Evolutionary conservation across 2,329 filamentous ascomycete species (phyloP).

Genomic region (Aspergillus sp.): DNA sequence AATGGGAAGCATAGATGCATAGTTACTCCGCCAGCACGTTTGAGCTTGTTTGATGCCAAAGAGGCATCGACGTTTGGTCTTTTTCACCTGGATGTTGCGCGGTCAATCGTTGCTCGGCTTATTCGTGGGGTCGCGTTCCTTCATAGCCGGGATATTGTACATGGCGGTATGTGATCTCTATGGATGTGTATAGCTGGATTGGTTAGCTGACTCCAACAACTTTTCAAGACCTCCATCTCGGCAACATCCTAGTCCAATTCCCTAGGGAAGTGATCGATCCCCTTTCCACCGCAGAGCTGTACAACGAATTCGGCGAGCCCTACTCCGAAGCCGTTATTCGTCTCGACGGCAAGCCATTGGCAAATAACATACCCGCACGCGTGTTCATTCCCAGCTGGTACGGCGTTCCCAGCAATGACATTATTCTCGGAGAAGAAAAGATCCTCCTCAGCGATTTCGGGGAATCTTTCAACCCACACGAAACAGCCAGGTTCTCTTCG

Average conservation of each 20-base stretch:
- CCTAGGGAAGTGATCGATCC: constrained; percentile 20
- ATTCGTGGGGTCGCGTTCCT: constrained; percentile 24
- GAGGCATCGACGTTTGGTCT: constrained; percentile 23
- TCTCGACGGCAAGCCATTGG: constrained; percentile 23
- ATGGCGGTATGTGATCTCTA: constrained; percentile 22
- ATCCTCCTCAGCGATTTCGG: neutral
- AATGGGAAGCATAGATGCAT: constrained; percentile 29
- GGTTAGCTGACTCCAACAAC: neutral
- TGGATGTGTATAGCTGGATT: neutral
- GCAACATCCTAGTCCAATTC: constrained; percentile 29
- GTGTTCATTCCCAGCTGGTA: constrained; percentile 1
- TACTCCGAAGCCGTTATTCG: constrained; percentile 24
- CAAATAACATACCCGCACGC: constrained; percentile 21
- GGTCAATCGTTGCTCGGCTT: constrained; percentile 26
- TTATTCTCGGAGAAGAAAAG: neutral
- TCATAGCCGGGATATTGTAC: constrained; percentile 26
- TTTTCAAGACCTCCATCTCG: constrained; percentile 27
- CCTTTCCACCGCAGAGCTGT: constrained; percentile 23
- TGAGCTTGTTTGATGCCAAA: constrained; percentile 25
- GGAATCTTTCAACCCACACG: neutral
- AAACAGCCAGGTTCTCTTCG: constrained; percentile 12
- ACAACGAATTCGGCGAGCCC: constrained; percentile 25
- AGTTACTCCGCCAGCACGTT: constrained; percentile 22
- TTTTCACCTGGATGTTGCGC: constrained; percentile 23
- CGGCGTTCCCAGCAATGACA: neutral